Evolutionary conservation across 2,329 filamentous ascomycete genomes (phyloP), one percentile per base, ranked within the genome.

Genomic region (Basipetospora chlamydospora): DNA sequence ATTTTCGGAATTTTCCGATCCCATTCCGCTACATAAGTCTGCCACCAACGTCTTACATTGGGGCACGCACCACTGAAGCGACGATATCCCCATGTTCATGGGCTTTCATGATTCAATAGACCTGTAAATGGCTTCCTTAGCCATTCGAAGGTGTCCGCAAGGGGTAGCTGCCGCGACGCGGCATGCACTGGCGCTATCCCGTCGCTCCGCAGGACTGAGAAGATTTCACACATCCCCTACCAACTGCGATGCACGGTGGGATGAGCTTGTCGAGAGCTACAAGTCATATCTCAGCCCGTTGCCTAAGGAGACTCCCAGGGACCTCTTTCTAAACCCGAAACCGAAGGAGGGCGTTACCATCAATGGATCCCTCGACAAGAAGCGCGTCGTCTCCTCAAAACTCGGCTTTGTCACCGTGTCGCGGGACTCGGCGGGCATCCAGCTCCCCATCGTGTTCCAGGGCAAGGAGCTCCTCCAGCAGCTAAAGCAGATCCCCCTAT

Each of bases 321-420:
- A 35, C 3, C 25, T 22, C 17, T 35, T 35, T 18, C 21, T 42
- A 5, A 41, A 32, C 6, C 37, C 41, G 7, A 38, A 40, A 26
- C 40, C 41, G n/a, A 28, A 34, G 7, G 25, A 37, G 26, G 28
- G 29, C 9, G 38, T 41, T 12, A 38, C 40, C 15, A 33, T 82
- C 1, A 67, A 77, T 52, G 87, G 87, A 15, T 90, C 87, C 46
- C 56, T 94, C 1, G 73, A 75, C 18, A 73, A 73, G 41, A 67
- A 75, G 21, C 69, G 73, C 42, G 73, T 82, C 46, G 62, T 86
- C 16, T 75, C 74, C 20, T 76, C 76, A 37, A 73, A 70, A 26
- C 60, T 92, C 15, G 72, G 72, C 2, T 94, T 94, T 49, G 77
- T 77, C 33, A 67, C 78, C 46, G 51, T 64, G 16, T 59, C 59